These are phyloP conservation scores for Pseudodiploospora longispora DNA, from an alignment of 2,329 filamentous ascomycete genomes.

Conservation along the genomic window DNA sequence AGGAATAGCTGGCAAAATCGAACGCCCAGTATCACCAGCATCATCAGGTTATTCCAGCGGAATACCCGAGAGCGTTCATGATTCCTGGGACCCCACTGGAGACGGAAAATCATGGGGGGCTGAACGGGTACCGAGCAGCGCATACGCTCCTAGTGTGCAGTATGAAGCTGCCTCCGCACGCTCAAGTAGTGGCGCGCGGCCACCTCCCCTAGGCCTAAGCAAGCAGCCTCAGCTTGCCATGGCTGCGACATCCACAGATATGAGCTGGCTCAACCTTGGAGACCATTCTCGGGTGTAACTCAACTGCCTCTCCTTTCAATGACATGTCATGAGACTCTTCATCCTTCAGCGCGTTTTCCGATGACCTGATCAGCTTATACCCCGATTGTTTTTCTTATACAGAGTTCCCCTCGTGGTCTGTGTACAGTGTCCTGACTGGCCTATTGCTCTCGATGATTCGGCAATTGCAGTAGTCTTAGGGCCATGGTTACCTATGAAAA, in stretches of 20 bases:
- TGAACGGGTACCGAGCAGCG: slow-evolving; percentile 43
- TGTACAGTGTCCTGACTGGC: too few species aligned
- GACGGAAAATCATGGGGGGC: slow-evolving; percentile 39
- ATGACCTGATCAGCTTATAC: slow-evolving; percentile 11
- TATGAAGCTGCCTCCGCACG: slow-evolving; percentile 32
- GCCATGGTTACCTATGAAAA: neutral
- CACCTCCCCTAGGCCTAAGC: slow-evolving; percentile 31
- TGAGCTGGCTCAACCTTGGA: slow-evolving; percentile 74
- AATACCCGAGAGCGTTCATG: slow-evolving; percentile 54
- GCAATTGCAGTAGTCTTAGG: too few species aligned
- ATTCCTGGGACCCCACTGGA: slow-evolving; percentile 44
- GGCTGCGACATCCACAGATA: slow-evolving; percentile 51
- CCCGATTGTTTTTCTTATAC: slow-evolving; percentile 7
- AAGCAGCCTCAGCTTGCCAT: slow-evolving; percentile 42
- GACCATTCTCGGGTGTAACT: slow-evolving; percentile 27
- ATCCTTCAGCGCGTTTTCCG: slow-evolving; percentile 9
- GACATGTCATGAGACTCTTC: slow-evolving; percentile 8
- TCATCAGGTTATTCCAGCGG: slow-evolving; percentile 55
- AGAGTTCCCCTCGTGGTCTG: neutral
- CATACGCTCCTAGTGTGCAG: slow-evolving; percentile 40
- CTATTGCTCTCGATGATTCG: too few species aligned
- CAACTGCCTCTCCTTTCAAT: neutral
- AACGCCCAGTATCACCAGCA: slow-evolving; percentile 45
- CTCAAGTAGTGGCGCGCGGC: slow-evolving; percentile 21
- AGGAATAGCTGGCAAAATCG: slow-evolving; percentile 53